Evolutionary conservation across 352 stramenopile species (phyloP).

Genomic region (Phytophthora hybrid): DNA sequence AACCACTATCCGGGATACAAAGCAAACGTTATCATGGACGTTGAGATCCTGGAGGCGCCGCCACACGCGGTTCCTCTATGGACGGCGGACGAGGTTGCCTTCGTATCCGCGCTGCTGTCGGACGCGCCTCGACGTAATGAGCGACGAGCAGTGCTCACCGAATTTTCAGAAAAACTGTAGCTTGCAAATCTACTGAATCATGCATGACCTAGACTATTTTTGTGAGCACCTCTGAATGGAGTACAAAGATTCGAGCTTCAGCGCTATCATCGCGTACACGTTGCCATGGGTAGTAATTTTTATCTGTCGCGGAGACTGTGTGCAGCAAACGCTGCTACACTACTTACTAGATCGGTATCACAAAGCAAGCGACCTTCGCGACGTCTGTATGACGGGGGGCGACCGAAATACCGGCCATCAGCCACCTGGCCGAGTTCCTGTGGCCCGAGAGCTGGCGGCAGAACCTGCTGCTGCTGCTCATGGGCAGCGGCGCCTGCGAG

Average conservation of each 20-base stretch:
- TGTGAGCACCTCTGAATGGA: too few species aligned
- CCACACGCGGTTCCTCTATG: slow-evolving; percentile 16
- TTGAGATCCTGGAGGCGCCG: slow-evolving; percentile 29
- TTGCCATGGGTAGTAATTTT: too few species aligned
- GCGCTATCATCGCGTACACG: too few species aligned
- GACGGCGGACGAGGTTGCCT: slow-evolving; percentile 36
- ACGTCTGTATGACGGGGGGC: too few species aligned
- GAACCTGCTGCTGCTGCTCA: slow-evolving; percentile 75
- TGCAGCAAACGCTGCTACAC: too few species aligned
- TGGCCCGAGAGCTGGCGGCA: slow-evolving; percentile 69
- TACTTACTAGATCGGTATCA: too few species aligned
- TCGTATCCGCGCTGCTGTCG: slow-evolving; percentile 37
- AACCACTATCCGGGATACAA: not conserved
- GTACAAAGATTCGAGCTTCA: too few species aligned
- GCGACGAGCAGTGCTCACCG: slow-evolving; percentile 16
- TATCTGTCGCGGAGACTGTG: too few species aligned
- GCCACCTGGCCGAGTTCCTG: slow-evolving; percentile 89
- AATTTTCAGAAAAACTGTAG: not conserved
- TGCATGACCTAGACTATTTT: too few species aligned
- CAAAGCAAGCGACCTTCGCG: too few species aligned
- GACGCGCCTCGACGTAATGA: too few species aligned
- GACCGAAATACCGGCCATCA: slow-evolving; percentile 89
- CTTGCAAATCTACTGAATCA: too few species aligned
- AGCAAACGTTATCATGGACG: slow-evolving; percentile 21
- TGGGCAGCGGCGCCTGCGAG: slow-evolving; percentile 87